Base-by-base conservation (phyloP, 768 basidiomycete species). In the Trametes gibbosa region DNA sequence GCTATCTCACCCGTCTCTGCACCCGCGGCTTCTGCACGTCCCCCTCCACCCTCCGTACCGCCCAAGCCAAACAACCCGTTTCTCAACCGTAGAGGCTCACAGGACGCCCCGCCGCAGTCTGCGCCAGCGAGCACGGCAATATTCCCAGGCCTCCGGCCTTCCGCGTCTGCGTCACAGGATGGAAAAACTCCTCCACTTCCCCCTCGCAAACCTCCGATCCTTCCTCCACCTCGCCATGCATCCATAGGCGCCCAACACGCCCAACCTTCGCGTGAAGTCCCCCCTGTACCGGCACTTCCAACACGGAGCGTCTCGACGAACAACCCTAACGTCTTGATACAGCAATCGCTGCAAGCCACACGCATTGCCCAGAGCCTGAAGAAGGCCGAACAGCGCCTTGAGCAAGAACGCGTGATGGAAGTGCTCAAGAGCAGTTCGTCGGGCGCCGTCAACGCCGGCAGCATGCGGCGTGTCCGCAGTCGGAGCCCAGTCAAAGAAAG, bases 361-460 rank as follows among this genome's bases (percentile, higher is more conserved):
- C 88, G 89, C 66, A 81, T 82, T 0, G 90, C 82, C 1, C 85
- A 89, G 69, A 80, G 79, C 4, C 75, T 89, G 72, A 89, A 90
- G 71, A 81, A 82, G 48, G 84, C 82, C 0, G 86, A 90, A 65
- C 83, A 82, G 41, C 78, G 81, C 61, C 75, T 89, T 17, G 87
- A 89, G 69, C 81, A 83, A 63, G 86, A 87, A 67, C 77, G 89
- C 10, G 81, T 90, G 19, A 74, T 90, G 59, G 82, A 85, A 69
- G 84, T 92, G 12, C 76, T 92, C 32, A 87, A 86, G 71, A 86
- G 85, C 63, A 84, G 84, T 40, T 56, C 54, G 12, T 59, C 63
- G 12, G 63, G 60, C 40, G 37, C 40, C 40, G 59, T 56, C 23
- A 29, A 21, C n/a, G n/a, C 19, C 43, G 29, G 29, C 5, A 57